phyloP scores from a whole-genome alignment of 148 eudicot species.

The Rhododendron vialii region DNA sequence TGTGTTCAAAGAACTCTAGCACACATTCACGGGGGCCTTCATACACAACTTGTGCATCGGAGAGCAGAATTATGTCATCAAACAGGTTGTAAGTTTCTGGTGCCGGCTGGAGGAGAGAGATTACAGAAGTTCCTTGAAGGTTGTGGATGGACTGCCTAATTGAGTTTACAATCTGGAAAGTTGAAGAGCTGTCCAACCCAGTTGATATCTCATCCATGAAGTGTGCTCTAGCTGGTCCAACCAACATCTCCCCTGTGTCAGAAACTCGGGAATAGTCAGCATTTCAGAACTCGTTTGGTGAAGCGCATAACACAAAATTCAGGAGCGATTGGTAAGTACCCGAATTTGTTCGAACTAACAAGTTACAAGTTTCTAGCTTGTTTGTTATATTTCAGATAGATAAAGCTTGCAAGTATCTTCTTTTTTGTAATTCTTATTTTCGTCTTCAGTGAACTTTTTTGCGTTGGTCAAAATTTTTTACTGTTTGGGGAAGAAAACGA shows the following conservation, averaged over 20 bases:
- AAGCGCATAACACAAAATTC: neutral
- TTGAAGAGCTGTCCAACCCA: constrained; percentile 2
- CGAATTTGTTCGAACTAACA: neutral
- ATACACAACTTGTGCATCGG: neutral
- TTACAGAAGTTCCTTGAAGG: neutral
- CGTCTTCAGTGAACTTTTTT: neutral
- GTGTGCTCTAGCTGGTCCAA: constrained; percentile 4
- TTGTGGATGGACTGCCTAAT: neutral
- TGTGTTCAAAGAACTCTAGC: neutral
- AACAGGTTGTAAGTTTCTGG: neutral
- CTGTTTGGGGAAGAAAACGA: neutral
- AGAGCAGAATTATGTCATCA: neutral
- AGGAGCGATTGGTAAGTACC: neutral
- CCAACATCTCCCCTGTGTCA: constrained; percentile 32
- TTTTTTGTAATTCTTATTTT: neutral
- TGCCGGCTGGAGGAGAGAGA: neutral
- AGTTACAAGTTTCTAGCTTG: neutral
- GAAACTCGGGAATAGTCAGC: neutral
- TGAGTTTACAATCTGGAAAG: neutral
- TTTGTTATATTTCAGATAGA: neutral
- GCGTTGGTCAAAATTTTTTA: neutral
- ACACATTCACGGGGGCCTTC: neutral
- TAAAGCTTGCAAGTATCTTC: neutral
- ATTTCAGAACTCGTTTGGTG: neutral
- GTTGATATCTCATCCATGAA: constrained; percentile 1